Evolutionary conservation across 371 early-diverging fungal genomes (phyloP).

Genomic region (Rhizomucor miehei): DNA sequence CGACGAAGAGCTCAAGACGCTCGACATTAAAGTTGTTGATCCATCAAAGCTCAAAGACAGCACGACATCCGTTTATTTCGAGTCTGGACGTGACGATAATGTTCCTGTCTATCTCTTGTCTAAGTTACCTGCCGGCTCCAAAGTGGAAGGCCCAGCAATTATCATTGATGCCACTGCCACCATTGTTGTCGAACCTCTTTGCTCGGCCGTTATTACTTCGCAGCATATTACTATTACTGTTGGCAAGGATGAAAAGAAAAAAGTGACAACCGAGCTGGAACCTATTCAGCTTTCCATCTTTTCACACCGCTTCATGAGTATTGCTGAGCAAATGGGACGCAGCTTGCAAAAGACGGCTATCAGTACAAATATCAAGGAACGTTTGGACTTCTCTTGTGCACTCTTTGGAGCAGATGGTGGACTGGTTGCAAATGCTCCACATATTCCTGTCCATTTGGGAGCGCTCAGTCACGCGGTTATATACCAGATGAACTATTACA

Average conservation of each 20-base stretch:
- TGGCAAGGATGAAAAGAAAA: constrained; percentile 44
- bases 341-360: constrained; percentile 93
- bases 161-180: constrained; percentile 89
- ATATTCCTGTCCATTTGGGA: constrained; percentile 95
- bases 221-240: constrained; percentile 75
- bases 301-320: constrained; percentile 95
- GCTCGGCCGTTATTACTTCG: constrained; percentile 72
- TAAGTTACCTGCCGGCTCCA: constrained; percentile 60
- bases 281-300: constrained; percentile 91
- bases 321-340: constrained; percentile 97
- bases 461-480: constrained; percentile 91
- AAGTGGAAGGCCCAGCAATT: constrained; percentile 83
- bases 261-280: constrained; percentile 62
- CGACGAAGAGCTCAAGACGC: constrained; percentile 34
- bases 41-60: constrained; percentile 23
- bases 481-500: constrained; percentile 80
- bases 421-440: constrained; percentile 88
- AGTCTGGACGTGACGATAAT: constrained; percentile 60
- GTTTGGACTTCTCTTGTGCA: constrained; percentile 95
- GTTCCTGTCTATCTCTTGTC: constrained; percentile 77
- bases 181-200: constrained; percentile 82
- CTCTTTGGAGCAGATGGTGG: constrained; percentile 94
- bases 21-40: constrained; percentile 31
- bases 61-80: constrained; percentile 75
- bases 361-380: constrained; percentile 96